Conservation (phyloP, 768 basidiomycete species). For the Phallus indusiatus region DNA sequence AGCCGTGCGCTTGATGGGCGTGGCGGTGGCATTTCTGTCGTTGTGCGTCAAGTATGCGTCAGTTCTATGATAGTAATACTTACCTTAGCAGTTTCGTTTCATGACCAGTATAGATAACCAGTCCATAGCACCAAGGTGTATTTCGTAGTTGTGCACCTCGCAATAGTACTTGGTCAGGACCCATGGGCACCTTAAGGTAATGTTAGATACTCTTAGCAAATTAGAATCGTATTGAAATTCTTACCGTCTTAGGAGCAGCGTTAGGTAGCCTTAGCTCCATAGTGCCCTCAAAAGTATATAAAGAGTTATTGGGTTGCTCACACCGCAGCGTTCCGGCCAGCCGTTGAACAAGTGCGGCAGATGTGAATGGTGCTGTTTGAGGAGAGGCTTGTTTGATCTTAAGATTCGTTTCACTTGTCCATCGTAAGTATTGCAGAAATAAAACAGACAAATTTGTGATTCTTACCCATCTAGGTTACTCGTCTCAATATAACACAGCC, state of each 20-base stretch:
- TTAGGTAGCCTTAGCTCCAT: slow-evolving; percentile 12
- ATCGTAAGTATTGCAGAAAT: not conserved
- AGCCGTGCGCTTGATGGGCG: slow-evolving; percentile 93
- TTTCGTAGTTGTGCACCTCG: slow-evolving; percentile 94
- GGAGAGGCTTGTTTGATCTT: slow-evolving; percentile 96
- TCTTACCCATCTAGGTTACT: slow-evolving; percentile 91
- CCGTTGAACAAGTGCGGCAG: slow-evolving; percentile 61
- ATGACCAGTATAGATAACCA: slow-evolving; percentile 92
- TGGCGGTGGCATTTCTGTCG: slow-evolving; percentile 45
- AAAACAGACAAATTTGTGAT: slow-evolving; percentile 8
- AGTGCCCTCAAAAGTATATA: slow-evolving; percentile 90
- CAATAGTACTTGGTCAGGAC: slow-evolving; percentile 89
- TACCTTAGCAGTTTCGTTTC: slow-evolving; percentile 99
- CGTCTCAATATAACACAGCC: slow-evolving; percentile 95
- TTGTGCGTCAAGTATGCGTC: slow-evolving; percentile 7
- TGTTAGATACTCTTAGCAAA: slow-evolving; percentile 45
- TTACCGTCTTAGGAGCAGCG: slow-evolving; percentile 25
- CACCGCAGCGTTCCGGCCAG: slow-evolving; percentile 82
- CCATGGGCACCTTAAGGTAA: slow-evolving; percentile 78
- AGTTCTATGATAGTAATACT: slow-evolving; percentile 55
- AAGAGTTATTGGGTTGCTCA: slow-evolving; percentile 94
- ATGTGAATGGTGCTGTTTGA: slow-evolving; percentile 67
- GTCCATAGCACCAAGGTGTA: slow-evolving; percentile 92
- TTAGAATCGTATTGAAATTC: slow-evolving; percentile 44
- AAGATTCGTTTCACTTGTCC: slow-evolving; percentile 82